Evolutionary conservation across 139 green algal genomes (phyloP).

Genomic region (Chlorella ohadii): DNA sequence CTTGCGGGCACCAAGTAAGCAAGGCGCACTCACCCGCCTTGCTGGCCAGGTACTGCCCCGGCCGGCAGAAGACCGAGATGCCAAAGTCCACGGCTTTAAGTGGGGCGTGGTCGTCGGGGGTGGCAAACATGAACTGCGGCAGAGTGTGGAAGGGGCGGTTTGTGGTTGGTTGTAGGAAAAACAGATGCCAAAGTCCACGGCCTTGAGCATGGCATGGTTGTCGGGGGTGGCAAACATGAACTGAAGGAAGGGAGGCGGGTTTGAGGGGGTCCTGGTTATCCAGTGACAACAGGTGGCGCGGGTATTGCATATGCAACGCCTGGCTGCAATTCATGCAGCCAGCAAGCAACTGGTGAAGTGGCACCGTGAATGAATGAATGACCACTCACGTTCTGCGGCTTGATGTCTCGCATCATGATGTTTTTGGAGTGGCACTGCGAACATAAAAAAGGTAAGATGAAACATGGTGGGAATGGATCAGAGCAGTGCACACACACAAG

Average conservation of each 20-base stretch:
- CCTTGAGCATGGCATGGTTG: slow-evolving; percentile 66
- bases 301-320: too few relatives aligned
- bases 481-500: too few relatives aligned
- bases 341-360: too few relatives aligned
- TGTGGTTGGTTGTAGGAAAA: not conserved
- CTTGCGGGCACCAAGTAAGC: too few relatives aligned
- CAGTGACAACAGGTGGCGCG: too few relatives aligned
- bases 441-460: too few relatives aligned
- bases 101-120: slow-evolving; percentile 41
- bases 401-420: slow-evolving; percentile 75
- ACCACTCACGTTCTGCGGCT: slow-evolving; percentile 72
- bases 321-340: too few relatives aligned
- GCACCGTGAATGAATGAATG: too few relatives aligned
- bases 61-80: slow-evolving; percentile 57
- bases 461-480: too few relatives aligned
- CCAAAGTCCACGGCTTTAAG: slow-evolving; percentile 86
- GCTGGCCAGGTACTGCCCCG: slow-evolving; percentile 33
- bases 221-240: slow-evolving; percentile 70
- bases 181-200: slow-evolving; percentile 78
- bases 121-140: slow-evolving; percentile 71
- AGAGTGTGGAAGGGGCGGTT: not conserved
- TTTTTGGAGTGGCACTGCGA: slow-evolving; percentile 44
- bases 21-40: not conserved
- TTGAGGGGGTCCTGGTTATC: too few relatives aligned
- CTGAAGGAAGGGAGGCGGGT: too few relatives aligned